Evolutionary conservation across 1,284 basidiomycete species (phyloP).

Genomic region (Marasmius tenuissimus): DNA sequence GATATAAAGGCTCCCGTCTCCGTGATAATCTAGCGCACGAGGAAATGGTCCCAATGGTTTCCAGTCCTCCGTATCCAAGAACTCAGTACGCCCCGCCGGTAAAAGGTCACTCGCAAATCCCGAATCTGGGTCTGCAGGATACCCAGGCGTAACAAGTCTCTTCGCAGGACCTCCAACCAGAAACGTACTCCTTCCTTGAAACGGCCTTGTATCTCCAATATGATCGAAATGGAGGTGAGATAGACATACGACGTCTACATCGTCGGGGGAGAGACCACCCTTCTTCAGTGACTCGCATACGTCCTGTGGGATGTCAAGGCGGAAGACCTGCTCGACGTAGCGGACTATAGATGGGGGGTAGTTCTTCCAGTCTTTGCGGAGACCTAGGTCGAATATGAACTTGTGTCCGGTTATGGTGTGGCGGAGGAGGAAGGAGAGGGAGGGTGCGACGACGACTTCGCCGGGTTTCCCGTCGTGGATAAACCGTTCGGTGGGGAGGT

Average conservation of each 20-base stretch:
- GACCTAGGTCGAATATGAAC: slow-evolving; percentile 57
- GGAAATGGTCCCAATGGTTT: slow-evolving; percentile 51
- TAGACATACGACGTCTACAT: slow-evolving; percentile 44
- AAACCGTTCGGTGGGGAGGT: slow-evolving; percentile 33
- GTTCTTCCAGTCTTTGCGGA: slow-evolving; percentile 42
- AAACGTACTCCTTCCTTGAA: slow-evolving; percentile 42
- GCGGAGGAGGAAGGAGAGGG: slow-evolving; percentile 47
- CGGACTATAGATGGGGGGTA: slow-evolving; percentile 34
- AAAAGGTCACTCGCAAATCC: slow-evolving; percentile 34
- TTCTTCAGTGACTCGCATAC: slow-evolving; percentile 47
- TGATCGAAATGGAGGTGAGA: slow-evolving; percentile 50
- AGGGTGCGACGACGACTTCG: slow-evolving; percentile 31
- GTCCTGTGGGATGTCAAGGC: slow-evolving; percentile 36
- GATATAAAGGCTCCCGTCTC: slow-evolving; percentile 57
- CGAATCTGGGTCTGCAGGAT: slow-evolving; percentile 38
- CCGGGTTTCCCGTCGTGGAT: slow-evolving; percentile 33
- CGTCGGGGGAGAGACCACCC: slow-evolving; percentile 41
- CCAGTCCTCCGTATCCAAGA: slow-evolving; percentile 29
- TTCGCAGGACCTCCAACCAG: slow-evolving; percentile 41
- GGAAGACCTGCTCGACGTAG: slow-evolving; percentile 25
- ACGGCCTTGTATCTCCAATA: slow-evolving; percentile 44
- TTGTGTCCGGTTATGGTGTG: slow-evolving; percentile 39
- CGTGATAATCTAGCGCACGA: slow-evolving; percentile 49
- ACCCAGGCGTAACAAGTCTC: slow-evolving; percentile 34
- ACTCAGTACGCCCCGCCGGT: slow-evolving; percentile 41